These are phyloP conservation scores for Pseudoperonospora humuli DNA, from an alignment of 352 stramenopile genomes.

Conservation along the genomic window DNA sequence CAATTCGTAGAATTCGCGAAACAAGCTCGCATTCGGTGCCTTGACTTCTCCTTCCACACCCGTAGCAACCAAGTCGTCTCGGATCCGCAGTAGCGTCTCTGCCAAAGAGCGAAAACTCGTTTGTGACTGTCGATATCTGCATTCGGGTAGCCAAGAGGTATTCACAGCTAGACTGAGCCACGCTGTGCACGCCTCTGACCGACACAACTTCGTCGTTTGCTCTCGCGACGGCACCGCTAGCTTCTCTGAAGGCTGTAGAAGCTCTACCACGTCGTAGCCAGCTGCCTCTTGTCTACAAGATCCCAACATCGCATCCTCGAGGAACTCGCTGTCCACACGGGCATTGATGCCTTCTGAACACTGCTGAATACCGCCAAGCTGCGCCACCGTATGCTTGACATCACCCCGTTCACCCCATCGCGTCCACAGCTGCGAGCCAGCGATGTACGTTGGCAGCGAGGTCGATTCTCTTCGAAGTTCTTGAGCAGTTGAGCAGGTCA, in stretches of 20 bases:
- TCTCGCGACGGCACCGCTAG: slow-evolving; percentile 6
- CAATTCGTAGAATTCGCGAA: slow-evolving; percentile 21
- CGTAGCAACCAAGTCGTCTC: slow-evolving; percentile 13
- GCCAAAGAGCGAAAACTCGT: slow-evolving; percentile 23
- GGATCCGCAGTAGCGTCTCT: slow-evolving; percentile 24
- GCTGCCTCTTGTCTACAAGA: slow-evolving; percentile 12
- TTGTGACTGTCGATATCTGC: slow-evolving; percentile 23
- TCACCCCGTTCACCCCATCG: slow-evolving; percentile 13
- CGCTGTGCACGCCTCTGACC: slow-evolving; percentile 14
- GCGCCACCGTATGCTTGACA: slow-evolving; percentile 5
- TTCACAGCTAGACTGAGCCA: slow-evolving; percentile 14
- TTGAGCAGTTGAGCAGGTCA: neutral
- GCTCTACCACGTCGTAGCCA: slow-evolving; percentile 11
- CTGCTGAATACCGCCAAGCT: slow-evolving; percentile 17
- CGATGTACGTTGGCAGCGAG: slow-evolving; percentile 2
- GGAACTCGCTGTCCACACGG: slow-evolving; percentile 18
- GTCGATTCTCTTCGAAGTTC: slow-evolving; percentile 7
- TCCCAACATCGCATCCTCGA: slow-evolving; percentile 8
- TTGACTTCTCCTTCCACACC: neutral
- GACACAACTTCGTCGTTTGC: slow-evolving; percentile 22
- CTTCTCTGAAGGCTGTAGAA: slow-evolving; percentile 6
- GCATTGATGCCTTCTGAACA: slow-evolving; percentile 23
- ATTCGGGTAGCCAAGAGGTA: slow-evolving; percentile 22
- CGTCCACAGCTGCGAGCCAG: slow-evolving; percentile 13
- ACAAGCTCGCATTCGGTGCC: slow-evolving; percentile 19